A percentile compares a stretch with the other conserved stretches of the same genome.
phyloP scores from a whole-genome alignment of 2,329 filamentous ascomycete genomes.

The Penicillium sp. region DNA sequence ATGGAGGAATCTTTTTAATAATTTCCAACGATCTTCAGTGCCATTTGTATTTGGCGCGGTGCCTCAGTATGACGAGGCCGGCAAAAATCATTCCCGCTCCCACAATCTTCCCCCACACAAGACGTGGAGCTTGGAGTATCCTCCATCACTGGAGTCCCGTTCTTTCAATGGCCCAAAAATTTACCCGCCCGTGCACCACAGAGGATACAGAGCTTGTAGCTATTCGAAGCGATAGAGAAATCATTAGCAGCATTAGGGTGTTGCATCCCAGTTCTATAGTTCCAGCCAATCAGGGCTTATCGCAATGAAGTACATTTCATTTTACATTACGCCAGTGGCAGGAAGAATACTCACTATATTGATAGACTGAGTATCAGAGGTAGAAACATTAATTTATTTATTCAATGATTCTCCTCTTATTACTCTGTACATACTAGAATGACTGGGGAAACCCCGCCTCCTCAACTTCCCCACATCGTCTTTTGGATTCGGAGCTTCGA shows the following conservation, averaged over 20 bases:
- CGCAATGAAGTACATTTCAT: neutral
- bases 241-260: neutral
- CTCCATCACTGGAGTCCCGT: neutral
- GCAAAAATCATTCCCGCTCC: conserved; percentile 30
- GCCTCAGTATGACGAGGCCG: conserved; percentile 16
- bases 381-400: too few species aligned
- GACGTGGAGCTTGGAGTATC: neutral
- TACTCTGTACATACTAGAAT: too few species aligned
- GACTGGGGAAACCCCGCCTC: neutral
- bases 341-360: too few species aligned
- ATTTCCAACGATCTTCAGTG: conserved; percentile 9
- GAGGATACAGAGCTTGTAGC: too few species aligned
- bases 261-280: neutral
- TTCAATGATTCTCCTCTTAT: too few species aligned
- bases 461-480: neutral
- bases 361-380: too few species aligned
- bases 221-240: neutral
- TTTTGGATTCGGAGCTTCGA: neutral
- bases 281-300: neutral
- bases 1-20: conserved; percentile 13
- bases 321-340: too few species aligned
- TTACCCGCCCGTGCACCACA: neutral
- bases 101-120: conserved; percentile 27
- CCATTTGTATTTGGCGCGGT: conserved; percentile 9
- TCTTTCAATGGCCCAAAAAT: neutral